These are phyloP conservation scores for Nitzschia sp. DNA, from an alignment of 108 stramenopile genomes.

Conservation along the genomic window DNA sequence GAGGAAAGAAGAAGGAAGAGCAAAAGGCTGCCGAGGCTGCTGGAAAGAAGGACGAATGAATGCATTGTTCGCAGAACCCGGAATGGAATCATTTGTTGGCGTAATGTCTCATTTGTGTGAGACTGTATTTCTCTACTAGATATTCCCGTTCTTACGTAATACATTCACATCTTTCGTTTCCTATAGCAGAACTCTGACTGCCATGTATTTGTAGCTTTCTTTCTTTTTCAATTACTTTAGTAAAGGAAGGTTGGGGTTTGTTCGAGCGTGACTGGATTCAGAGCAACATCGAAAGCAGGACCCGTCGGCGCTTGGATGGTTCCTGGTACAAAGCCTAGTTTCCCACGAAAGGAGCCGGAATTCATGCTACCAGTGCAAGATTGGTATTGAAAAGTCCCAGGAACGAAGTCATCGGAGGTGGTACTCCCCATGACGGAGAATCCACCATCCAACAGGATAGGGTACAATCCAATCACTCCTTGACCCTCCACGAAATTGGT, in stretches of 20 bases:
- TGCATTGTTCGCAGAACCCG: background rate
- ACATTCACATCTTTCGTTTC: too few relatives aligned
- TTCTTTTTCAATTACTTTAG: conserved; percentile 7
- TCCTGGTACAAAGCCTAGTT: conserved; percentile 30
- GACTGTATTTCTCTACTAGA: too few relatives aligned
- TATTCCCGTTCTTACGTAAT: too few relatives aligned
- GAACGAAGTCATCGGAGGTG: background rate
- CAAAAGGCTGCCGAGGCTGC: conserved; percentile 45
- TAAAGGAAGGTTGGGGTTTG: conserved; percentile 10
- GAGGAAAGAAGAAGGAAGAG: conserved; percentile 90
- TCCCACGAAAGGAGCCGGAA: conserved; percentile 25
- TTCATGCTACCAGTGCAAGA: conserved; percentile 24
- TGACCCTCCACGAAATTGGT: conserved; percentile 41
- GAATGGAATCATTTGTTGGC: background rate
- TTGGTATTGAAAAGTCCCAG: conserved; percentile 34
- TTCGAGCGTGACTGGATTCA: conserved; percentile 24
- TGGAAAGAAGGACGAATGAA: conserved; percentile 24
- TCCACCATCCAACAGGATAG: conserved; percentile 48
- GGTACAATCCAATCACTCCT: conserved; percentile 57
- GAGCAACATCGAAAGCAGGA: conserved; percentile 16
- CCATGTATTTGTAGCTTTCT: too few relatives aligned
- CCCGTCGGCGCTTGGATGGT: conserved; percentile 21
- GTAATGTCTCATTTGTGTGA: too few relatives aligned
- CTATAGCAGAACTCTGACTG: too few relatives aligned
- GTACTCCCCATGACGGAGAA: conserved; percentile 11